These are phyloP conservation scores for Metschnikowia corniflorae DNA, from an alignment of 805 yeast genomes.

Conservation along the genomic window DNA sequence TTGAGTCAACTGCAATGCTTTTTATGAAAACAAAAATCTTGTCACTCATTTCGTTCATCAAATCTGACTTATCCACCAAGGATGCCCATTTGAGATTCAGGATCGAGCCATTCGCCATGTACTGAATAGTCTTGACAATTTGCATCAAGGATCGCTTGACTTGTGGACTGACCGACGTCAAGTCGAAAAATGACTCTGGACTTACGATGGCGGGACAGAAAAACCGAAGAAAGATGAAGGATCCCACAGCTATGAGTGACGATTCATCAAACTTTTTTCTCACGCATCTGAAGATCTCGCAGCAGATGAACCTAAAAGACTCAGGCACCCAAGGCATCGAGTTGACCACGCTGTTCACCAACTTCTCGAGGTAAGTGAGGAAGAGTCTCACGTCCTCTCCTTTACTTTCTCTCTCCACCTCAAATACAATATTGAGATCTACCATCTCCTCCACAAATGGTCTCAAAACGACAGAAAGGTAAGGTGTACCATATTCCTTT, in stretches of 20 bases:
- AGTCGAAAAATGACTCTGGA: conserved; percentile 59
- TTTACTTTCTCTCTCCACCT: conserved; percentile 53
- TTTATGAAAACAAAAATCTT: conserved; percentile 29
- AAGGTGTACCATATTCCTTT: conserved; percentile 59
- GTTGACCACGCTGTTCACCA: conserved; percentile 56
- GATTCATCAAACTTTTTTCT: conserved; percentile 60
- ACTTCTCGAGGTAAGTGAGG: conserved; percentile 49
- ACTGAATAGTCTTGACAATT: conserved; percentile 79
- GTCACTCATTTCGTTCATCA: conserved; percentile 28
- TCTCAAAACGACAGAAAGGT: conserved; percentile 48
- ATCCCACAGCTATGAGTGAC: conserved; percentile 68
- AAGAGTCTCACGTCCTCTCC: conserved; percentile 42
- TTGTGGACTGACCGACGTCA: conserved; percentile 26
- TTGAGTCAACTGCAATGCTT: conserved; percentile 19
- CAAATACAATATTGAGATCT: conserved; percentile 50
- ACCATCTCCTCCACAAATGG: conserved; percentile 56
- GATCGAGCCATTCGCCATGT: conserved; percentile 80
- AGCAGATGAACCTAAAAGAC: conserved; percentile 69
- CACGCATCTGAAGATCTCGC: conserved; percentile 57
- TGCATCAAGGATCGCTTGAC: conserved; percentile 68
- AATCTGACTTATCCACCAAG: conserved; percentile 39
- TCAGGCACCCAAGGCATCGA: conserved; percentile 61
- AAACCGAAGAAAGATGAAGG: conserved; percentile 76
- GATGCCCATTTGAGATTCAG: conserved; percentile 63
- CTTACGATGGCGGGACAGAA: conserved; percentile 88